Conservation (phyloP, 2,329 filamentous ascomycete genomes). For the Grosmannia penicillata region DNA sequence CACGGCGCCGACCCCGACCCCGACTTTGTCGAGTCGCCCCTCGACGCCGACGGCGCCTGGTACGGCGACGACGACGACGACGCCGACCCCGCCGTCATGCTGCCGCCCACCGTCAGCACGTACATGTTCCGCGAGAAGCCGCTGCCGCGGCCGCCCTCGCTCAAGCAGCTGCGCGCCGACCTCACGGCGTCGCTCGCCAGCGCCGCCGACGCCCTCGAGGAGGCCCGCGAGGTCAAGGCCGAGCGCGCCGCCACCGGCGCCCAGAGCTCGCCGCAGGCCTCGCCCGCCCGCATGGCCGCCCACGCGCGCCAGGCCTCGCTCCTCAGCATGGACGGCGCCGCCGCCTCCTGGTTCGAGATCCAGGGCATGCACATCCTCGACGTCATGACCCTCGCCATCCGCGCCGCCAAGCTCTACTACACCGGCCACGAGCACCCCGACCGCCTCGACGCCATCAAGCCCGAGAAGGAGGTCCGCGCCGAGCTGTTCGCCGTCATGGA, state of each 20-base stretch:
- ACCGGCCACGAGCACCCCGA: conserved; percentile 81
- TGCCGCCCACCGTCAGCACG: conserved; percentile 93
- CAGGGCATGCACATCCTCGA: conserved; percentile 88
- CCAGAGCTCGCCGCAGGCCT: conserved; percentile 5
- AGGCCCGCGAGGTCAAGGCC: conserved; percentile 30
- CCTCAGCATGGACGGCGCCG: conserved; percentile 12
- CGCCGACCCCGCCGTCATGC: conserved; percentile 57
- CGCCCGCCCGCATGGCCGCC: neutral
- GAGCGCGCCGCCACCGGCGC: conserved; percentile 10
- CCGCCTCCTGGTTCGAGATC: conserved; percentile 65
- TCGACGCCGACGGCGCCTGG: conserved; percentile 27
- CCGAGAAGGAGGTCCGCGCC: conserved; percentile 70
- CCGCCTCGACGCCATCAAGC: conserved; percentile 71
- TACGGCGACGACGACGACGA: conserved; percentile 15
- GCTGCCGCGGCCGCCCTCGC: conserved; percentile 70
- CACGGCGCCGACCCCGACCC: conserved; percentile 17
- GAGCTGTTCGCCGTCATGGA: conserved; percentile 82
- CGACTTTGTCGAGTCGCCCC: conserved; percentile 29
- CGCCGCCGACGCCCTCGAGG: conserved; percentile 51
- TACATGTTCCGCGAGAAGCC: conserved; percentile 77
- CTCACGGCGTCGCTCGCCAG: conserved; percentile 55
- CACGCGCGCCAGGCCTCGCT: conserved; percentile 3
- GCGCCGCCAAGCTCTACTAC: conserved; percentile 92
- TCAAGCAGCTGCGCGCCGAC: conserved; percentile 56
- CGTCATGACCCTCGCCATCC: conserved; percentile 86